Conservation (phyloP, 805 yeast genomes). For the Yamadazyma sp. region DNA sequence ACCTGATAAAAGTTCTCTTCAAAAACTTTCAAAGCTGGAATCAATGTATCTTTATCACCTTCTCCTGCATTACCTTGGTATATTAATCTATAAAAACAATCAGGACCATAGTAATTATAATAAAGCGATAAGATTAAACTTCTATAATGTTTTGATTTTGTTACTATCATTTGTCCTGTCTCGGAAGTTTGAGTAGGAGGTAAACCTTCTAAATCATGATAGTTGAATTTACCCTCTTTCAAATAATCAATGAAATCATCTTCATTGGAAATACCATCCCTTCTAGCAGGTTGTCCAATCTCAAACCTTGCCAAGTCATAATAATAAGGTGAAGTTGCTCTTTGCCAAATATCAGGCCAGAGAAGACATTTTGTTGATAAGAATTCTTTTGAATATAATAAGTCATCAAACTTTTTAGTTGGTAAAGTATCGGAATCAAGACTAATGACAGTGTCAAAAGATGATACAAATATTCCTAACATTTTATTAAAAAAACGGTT, state of each 20-base stretch:
- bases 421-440: slow-evolving; percentile 36
- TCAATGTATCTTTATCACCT: slow-evolving; percentile 37
- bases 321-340: slow-evolving; percentile 28
- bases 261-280: slow-evolving; percentile 29
- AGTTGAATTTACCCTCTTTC: slow-evolving; percentile 14
- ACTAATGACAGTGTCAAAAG: slow-evolving; percentile 30
- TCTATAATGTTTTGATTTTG: slow-evolving; percentile 30
- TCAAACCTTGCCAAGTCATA: slow-evolving; percentile 30
- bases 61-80: slow-evolving; percentile 34
- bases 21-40: slow-evolving; percentile 35
- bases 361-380: slow-evolving; percentile 24
- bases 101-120: slow-evolving; percentile 31
- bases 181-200: slow-evolving; percentile 29
- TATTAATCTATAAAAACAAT: slow-evolving; percentile 25
- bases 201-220: slow-evolving; percentile 32
- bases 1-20: slow-evolving; percentile 31
- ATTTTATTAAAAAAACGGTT: slow-evolving; percentile 26
- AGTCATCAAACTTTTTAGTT: slow-evolving; percentile 25
- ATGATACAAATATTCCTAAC: slow-evolving; percentile 29
- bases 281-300: slow-evolving; percentile 25
- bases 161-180: slow-evolving; percentile 35
- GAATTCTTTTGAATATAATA: slow-evolving; percentile 23
- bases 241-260: slow-evolving; percentile 20
- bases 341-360: slow-evolving; percentile 39
- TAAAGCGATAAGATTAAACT: slow-evolving; percentile 29